These are phyloP conservation scores for Pseudoneurospora amorphoporcata DNA, from an alignment of 495 filamentous ascomycete species.

Conservation along the genomic window DNA sequence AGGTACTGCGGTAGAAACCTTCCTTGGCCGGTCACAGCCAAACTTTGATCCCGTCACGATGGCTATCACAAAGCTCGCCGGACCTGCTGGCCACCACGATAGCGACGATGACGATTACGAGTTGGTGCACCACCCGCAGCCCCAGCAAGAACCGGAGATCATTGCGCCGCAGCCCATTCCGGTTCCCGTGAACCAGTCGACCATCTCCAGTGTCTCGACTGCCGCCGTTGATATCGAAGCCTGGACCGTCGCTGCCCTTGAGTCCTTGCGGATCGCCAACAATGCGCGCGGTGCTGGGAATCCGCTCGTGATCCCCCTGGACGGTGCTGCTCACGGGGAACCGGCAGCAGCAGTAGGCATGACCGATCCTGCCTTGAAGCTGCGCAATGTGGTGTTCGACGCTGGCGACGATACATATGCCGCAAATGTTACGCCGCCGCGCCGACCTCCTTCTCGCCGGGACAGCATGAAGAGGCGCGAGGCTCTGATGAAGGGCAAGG, in stretches of 20 bases:
- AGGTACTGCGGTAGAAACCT: background rate
- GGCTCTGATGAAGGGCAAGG: slow-evolving; percentile 77
- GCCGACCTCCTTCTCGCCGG: slow-evolving; percentile 26
- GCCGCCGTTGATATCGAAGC: slow-evolving; percentile 35
- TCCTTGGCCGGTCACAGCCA: background rate
- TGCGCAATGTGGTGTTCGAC: slow-evolving; percentile 10
- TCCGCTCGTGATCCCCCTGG: slow-evolving; percentile 39
- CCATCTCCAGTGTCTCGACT: slow-evolving; percentile 22
- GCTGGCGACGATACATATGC: slow-evolving; percentile 3
- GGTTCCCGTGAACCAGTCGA: slow-evolving; percentile 15
- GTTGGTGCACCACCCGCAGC: slow-evolving; percentile 2
- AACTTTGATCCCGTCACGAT: background rate
- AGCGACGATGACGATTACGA: slow-evolving; percentile 7
- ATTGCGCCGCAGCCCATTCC: background rate
- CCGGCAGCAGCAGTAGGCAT: background rate
- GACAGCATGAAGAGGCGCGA: slow-evolving; percentile 50
- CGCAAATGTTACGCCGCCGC: slow-evolving; percentile 20
- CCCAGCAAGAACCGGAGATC: background rate
- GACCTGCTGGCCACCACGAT: slow-evolving; percentile 5
- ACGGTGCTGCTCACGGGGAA: slow-evolving; percentile 12
- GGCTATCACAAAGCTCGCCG: slow-evolving; percentile 2
- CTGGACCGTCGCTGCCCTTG: slow-evolving; percentile 39
- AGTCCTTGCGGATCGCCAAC: slow-evolving; percentile 38
- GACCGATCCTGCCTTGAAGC: slow-evolving; percentile 9
- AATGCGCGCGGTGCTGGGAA: slow-evolving; percentile 31